These are phyloP conservation scores for Hydnum rufescens DNA, from an alignment of 768 basidiomycete genomes.

Conservation along the genomic window DNA sequence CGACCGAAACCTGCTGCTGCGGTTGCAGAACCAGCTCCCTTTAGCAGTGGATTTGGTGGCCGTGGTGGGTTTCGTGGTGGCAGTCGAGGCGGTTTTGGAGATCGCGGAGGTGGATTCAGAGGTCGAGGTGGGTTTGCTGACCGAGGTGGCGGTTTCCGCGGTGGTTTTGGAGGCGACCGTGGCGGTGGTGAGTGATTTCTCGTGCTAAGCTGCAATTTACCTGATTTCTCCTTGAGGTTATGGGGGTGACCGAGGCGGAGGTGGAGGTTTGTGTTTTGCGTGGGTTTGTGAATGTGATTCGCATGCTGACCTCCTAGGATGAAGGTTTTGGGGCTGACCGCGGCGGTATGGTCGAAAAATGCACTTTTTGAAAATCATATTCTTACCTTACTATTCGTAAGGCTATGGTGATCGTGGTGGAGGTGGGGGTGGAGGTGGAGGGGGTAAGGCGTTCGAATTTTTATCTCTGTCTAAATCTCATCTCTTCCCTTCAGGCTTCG, in stretches of 20 bases:
- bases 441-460: conserved; percentile 29
- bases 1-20: conserved; percentile 51
- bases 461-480: background rate
- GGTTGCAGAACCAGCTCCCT: conserved; percentile 23
- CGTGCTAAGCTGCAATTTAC: background rate
- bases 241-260: conserved; percentile 14
- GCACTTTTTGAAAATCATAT: background rate
- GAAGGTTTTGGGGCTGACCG: conserved; percentile 5
- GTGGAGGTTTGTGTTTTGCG: conserved; percentile 12
- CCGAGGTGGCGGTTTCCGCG: conserved; percentile 7
- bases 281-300: background rate
- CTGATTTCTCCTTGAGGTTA: conserved; percentile 7
- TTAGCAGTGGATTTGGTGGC: conserved; percentile 25
- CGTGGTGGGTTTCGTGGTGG: conserved; percentile 26
- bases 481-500: conserved; percentile 18
- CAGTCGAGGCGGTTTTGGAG: conserved; percentile 17
- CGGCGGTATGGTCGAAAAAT: conserved; percentile 6
- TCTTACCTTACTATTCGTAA: background rate
- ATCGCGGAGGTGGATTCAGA: conserved; percentile 18
- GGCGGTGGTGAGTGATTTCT: conserved; percentile 3
- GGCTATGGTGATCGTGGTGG: conserved; percentile 15
- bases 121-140: conserved; percentile 15
- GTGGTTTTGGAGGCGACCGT: conserved; percentile 15
- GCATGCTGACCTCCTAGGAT: background rate
- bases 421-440: conserved; percentile 27